Percentiles rank a stretch among this genome's conserved stretches.
phyloP scores from a whole-genome alignment of 805 yeast species.

The Yarrowia sp. region DNA sequence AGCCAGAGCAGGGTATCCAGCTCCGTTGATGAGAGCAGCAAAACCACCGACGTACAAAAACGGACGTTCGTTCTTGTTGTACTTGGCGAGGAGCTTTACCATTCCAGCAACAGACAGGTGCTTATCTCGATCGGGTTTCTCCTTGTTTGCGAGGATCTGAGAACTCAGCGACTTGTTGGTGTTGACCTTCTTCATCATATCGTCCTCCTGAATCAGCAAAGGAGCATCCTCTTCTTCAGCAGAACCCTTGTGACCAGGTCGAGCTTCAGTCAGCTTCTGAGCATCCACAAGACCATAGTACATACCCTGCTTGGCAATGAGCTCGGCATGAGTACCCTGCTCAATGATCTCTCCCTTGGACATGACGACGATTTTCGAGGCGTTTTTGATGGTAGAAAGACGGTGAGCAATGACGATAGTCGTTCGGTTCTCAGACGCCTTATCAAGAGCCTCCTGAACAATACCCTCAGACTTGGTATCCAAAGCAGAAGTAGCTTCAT shows the following conservation, averaged over 20 bases:
- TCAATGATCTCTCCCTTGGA: constrained; percentile 51
- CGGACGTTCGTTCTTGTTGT: constrained; percentile 35
- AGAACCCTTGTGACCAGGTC: constrained; percentile 27
- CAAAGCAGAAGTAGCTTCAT: constrained; percentile 64
- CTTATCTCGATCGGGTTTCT: constrained; percentile 11
- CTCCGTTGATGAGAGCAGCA: constrained; percentile 39
- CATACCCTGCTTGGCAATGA: constrained; percentile 37
- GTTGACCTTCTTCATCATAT: constrained; percentile 7
- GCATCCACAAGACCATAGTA: constrained; percentile 42
- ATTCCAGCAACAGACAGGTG: constrained; percentile 22
- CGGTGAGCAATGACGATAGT: constrained; percentile 61
- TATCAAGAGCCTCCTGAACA: constrained; percentile 44
- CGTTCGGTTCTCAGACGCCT: constrained; percentile 43
- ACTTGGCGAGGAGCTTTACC: constrained; percentile 32
- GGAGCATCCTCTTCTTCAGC: not conserved
- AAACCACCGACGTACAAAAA: constrained; percentile 34
- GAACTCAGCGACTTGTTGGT: constrained; percentile 32
- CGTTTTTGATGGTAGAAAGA: constrained; percentile 54
- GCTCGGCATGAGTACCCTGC: constrained; percentile 44
- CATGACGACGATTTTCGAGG: constrained; percentile 55
- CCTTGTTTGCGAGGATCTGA: constrained; percentile 28
- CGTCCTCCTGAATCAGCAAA: constrained; percentile 27
- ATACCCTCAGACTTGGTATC: constrained; percentile 49
- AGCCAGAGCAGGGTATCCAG: constrained; percentile 42
- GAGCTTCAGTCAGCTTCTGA: constrained; percentile 35